Conservation (phyloP, 176 grass and related monocot genomes). For the Avena eriantha region DNA sequence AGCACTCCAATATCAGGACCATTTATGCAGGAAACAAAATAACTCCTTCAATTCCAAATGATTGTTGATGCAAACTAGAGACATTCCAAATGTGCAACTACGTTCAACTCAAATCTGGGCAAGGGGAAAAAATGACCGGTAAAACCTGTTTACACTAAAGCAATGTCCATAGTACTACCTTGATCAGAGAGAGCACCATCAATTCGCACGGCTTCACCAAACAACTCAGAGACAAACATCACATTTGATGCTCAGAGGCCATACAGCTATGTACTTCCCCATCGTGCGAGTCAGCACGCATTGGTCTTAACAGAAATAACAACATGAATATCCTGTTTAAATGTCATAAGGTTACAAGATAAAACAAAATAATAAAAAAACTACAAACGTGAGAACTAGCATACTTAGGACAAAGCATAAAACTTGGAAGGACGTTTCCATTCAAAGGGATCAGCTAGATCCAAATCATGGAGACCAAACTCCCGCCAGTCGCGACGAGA, state of each 20-base stretch:
- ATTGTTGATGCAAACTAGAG: too few relatives aligned
- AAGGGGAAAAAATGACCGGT: too few relatives aligned
- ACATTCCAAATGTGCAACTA: too few relatives aligned
- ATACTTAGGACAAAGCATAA: neutral
- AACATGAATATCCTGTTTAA: neutral
- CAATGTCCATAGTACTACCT: neutral
- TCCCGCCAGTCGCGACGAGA: neutral
- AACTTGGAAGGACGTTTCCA: neutral
- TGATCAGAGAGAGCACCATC: neutral
- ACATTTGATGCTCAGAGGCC: neutral
- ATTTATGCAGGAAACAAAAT: neutral
- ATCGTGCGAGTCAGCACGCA: neutral
- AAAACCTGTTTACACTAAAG: neutral
- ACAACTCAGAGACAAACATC: neutral
- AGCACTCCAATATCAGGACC: neutral
- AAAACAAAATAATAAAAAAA: neutral
- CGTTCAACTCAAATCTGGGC: too few relatives aligned
- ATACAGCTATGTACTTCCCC: neutral
- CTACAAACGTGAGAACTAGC: neutral
- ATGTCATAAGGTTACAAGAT: neutral
- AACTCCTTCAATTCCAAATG: neutral
- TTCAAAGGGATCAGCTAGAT: neutral
- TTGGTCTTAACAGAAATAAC: neutral
- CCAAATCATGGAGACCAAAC: neutral
- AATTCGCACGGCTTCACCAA: neutral